Percentiles rank a stretch among this genome's conserved stretches.
phyloP scores from a whole-genome alignment of 73 alveolate genomes.

The Paramecium pentaurelia region DNA sequence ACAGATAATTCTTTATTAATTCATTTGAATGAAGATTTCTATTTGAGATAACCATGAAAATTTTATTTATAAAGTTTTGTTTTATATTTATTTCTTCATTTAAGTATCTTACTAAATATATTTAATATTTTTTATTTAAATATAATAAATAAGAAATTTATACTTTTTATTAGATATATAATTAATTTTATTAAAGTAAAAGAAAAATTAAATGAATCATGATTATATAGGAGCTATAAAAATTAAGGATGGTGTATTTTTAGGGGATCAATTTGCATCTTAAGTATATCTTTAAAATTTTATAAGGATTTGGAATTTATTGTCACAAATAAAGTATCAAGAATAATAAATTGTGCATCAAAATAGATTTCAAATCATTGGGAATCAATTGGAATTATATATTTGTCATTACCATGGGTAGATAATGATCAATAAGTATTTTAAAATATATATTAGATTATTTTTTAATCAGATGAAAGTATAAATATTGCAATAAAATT shows the following conservation, averaged over 20 bases:
- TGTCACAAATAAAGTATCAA: conserved; percentile 88
- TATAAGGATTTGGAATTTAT: conserved; percentile 84
- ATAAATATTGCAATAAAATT: conserved; percentile 60
- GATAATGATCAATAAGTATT: conserved; percentile 74
- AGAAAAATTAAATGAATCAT: conserved; percentile 25
- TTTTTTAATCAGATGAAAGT: conserved; percentile 51
- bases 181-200: background rate
- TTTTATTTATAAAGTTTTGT: background rate
- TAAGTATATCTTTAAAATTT: background rate
- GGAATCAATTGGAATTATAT: conserved; percentile 91
- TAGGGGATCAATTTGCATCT: conserved; percentile 77
- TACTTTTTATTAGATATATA: background rate
- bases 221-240: conserved; percentile 77
- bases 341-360: conserved; percentile 90
- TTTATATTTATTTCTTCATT: background rate
- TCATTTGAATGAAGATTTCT: background rate
- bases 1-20: background rate
- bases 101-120: no score
- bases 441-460: background rate
- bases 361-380: conserved; percentile 86
- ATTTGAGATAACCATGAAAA: background rate
- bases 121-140: no score
- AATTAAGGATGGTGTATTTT: conserved; percentile 73
- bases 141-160: background rate
- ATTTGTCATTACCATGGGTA: conserved; percentile 83